These are phyloP conservation scores for Yarrowia sp. DNA, from an alignment of 805 yeast genomes.

Conservation along the genomic window DNA sequence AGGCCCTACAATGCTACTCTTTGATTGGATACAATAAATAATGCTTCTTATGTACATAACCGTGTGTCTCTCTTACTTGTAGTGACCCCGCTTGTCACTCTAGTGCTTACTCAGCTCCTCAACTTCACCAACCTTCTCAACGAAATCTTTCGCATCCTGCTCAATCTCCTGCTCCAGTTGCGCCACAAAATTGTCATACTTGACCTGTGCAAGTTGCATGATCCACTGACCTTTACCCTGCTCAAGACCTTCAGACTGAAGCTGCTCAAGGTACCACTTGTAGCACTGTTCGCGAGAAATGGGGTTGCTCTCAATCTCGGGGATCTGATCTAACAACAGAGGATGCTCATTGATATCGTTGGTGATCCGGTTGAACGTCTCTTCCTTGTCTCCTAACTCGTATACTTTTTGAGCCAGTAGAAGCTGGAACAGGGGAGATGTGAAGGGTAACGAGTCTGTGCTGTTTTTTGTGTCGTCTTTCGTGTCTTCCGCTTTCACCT, in stretches of 20 bases:
- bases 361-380: constrained; percentile 33
- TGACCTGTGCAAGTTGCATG: constrained; percentile 9
- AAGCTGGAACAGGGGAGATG: constrained; percentile 34
- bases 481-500: background rate
- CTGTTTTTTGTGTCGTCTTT: background rate
- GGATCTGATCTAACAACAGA: constrained; percentile 30
- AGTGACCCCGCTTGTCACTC: too few relatives aligned
- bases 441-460: background rate
- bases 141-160: constrained; percentile 1
- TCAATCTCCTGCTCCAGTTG: background rate
- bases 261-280: background rate
- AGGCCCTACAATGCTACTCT: too few relatives aligned
- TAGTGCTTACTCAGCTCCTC: too few relatives aligned
- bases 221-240: constrained; percentile 22
- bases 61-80: too few relatives aligned
- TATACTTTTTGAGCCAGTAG: constrained; percentile 40
- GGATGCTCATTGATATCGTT: constrained; percentile 36
- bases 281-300: background rate
- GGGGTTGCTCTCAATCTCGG: constrained; percentile 3
- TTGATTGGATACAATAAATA: too few relatives aligned
- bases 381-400: constrained; percentile 34
- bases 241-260: constrained; percentile 3
- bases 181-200: constrained; percentile 8
- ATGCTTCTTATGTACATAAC: too few relatives aligned
- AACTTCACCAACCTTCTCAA: background rate